Evolutionary conservation across 192 early-diverging fungal genomes (phyloP).

Genomic region (Mortierella alpina): DNA sequence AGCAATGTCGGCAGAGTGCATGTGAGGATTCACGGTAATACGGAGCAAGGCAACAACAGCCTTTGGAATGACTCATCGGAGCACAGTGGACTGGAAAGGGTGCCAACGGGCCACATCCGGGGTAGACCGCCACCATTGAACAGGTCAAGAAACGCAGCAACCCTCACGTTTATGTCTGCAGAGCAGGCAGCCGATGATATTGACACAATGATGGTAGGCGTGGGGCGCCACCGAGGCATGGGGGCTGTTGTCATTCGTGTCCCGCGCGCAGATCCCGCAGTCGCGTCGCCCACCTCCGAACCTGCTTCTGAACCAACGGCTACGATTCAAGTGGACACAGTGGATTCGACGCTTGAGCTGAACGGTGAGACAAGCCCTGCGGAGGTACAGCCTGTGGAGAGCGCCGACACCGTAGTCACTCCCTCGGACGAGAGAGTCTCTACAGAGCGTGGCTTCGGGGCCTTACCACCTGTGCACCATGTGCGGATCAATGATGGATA

Average conservation of each 20-base stretch:
- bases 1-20: neutral
- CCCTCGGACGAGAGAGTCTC: neutral
- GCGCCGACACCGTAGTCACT: too few species aligned
- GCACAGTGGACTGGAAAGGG: constrained; percentile 20
- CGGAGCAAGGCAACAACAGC: neutral
- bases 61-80: neutral
- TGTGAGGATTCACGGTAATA: neutral
- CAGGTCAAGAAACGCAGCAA: constrained; percentile 2
- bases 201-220: neutral
- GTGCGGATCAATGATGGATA: constrained; percentile 38
- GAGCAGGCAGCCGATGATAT: neutral
- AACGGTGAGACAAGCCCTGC: too few species aligned
- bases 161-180: neutral
- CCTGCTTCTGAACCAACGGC: too few species aligned
- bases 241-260: too few species aligned
- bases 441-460: neutral
- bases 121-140: constrained; percentile 32
- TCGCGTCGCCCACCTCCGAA: too few species aligned
- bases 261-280: too few species aligned
- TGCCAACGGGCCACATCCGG: constrained; percentile 29
- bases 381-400: neutral
- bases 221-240: neutral
- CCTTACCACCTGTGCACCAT: constrained; percentile 25
- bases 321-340: too few species aligned
- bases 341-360: too few species aligned